Evolutionary conservation across 192 early-diverging fungal genomes (phyloP).

Genomic region (Coemansia sp.): DNA sequence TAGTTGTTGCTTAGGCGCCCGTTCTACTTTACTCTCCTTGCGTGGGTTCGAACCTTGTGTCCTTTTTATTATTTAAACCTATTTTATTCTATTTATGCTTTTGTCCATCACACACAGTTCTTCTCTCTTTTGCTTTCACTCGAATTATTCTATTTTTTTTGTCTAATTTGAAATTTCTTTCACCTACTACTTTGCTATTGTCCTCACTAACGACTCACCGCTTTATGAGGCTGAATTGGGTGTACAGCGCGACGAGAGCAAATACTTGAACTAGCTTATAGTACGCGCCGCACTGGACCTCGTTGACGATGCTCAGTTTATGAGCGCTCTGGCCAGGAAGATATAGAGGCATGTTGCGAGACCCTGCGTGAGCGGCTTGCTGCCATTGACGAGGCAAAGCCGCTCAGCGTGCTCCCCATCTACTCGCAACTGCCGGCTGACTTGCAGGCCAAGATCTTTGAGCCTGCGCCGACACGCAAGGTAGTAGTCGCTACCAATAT

Average conservation of each 20-base stretch:
- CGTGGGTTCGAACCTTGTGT: background rate
- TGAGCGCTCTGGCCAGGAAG: slow-evolving; percentile 54
- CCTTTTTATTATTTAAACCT: background rate
- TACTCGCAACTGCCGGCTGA: too few species aligned
- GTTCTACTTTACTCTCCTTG: background rate
- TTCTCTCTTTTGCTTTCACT: background rate
- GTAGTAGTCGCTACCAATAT: too few species aligned
- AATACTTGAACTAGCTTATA: slow-evolving; percentile 94
- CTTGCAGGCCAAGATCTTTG: too few species aligned
- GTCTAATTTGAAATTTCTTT: slow-evolving; percentile 8
- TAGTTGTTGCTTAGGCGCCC: background rate
- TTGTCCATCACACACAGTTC: background rate
- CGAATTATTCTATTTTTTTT: background rate
- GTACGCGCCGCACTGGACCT: slow-evolving; percentile 95
- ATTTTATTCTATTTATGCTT: background rate
- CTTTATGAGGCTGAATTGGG: slow-evolving; percentile 94
- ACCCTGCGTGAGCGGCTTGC: too few species aligned
- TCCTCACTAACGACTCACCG: slow-evolving; percentile 93
- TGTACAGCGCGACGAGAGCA: slow-evolving; percentile 66
- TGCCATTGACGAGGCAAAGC: too few species aligned
- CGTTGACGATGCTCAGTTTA: slow-evolving; percentile 95
- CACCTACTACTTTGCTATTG: slow-evolving; percentile 87
- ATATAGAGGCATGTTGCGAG: too few species aligned
- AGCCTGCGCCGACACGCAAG: too few species aligned
- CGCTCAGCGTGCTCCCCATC: too few species aligned